Evolutionary conservation across 768 basidiomycete genomes (phyloP), one percentile per base, ranked within the genome.

Genomic region (Lentinus tigrinus): DNA sequence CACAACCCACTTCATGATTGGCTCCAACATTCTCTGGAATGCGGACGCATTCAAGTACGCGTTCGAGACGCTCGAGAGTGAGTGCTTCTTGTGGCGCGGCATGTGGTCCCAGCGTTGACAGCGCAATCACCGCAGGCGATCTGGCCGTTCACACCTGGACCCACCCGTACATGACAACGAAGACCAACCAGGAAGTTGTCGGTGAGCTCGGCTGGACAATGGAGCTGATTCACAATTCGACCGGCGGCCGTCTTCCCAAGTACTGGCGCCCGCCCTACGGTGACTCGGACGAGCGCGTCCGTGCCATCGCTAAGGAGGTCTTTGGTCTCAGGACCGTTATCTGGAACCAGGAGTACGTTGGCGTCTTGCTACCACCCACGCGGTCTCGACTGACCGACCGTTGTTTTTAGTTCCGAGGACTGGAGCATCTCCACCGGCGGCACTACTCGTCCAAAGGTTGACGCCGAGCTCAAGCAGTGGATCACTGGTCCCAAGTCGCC

Each of bases 181-280:
- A 77, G 39, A 74, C 71, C 47, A 81, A 83, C 71, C 64, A 69
- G 44, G 67, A 77, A 31, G 68, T 85, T 23, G 57, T 86, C 37
- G 81, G 61, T 21, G 66, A 73, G 72, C 71, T 84, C 38, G 83
- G 80, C 21, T 85, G 78, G 77, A 80, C 83, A 1, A 74, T 78
- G 70, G 75, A 85, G 66, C 73, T 83, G 63, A 82, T 83, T 66
- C 71, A 75, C 63, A 79, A 84, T 67, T 73, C 74, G 3, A 81
- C 75, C 11, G 88, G 89, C 37, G 95, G 95, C 3, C 81, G 77
- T 16, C 66, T 85, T n/a, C 82, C 88, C 16, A 74, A 75, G 47
- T 95, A 79, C 77, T 97, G 94, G 94, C 76, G 93, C n/a, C 92
- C 92, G 2, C 93, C 93, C 8, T 93, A 83, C 67, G 92, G 91